Evolutionary conservation across 1,284 basidiomycete genomes (phyloP).

Genomic region (Trichosporon sp.): DNA sequence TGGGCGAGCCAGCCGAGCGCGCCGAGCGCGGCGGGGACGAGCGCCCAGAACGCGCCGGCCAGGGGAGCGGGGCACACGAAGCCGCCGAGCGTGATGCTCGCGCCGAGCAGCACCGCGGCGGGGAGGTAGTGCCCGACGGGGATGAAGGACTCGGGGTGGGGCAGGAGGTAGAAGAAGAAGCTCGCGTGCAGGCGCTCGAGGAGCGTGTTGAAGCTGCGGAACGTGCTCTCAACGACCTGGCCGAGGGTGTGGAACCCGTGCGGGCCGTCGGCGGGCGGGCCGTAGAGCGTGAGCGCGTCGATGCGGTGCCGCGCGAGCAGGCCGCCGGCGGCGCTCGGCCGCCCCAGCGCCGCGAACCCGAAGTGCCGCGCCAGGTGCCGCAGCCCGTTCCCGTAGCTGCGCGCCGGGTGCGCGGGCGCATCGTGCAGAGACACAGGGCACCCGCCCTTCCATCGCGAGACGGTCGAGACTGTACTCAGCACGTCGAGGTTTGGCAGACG

Average conservation of each 20-base stretch:
- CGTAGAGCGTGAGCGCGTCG: slow-evolving; percentile 88
- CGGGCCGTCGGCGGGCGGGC: slow-evolving; percentile 78
- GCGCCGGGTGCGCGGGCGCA: slow-evolving; percentile 49
- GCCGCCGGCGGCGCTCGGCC: slow-evolving; percentile 51
- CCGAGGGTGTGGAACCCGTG: slow-evolving; percentile 94
- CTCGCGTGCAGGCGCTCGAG: slow-evolving; percentile 90
- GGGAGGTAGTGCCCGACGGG: slow-evolving; percentile 87
- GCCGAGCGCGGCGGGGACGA: slow-evolving; percentile 21
- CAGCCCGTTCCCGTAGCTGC: slow-evolving; percentile 24
- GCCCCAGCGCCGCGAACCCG: slow-evolving; percentile 40
- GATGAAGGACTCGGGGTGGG: slow-evolving; percentile 69
- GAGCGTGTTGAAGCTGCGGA: slow-evolving; percentile 85
- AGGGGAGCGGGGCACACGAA: slow-evolving; percentile 65
- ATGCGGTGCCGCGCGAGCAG: slow-evolving; percentile 67
- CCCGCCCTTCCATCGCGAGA: slow-evolving; percentile 65
- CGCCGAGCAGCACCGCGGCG: slow-evolving; percentile 71
- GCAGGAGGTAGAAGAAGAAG: slow-evolving; percentile 88
- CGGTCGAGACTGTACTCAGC: slow-evolving; percentile 72
- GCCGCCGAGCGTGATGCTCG: slow-evolving; percentile 75
- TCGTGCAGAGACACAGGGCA: slow-evolving; percentile 75
- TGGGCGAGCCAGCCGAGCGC: slow-evolving; percentile 23
- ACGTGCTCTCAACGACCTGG: slow-evolving; percentile 75
- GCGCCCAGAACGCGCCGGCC: slow-evolving; percentile 52
- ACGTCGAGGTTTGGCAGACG: slow-evolving; percentile 94
- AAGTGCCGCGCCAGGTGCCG: slow-evolving; percentile 41